Evolutionary conservation across 345 rosid species (phyloP).

Genomic region (Draba incana): DNA sequence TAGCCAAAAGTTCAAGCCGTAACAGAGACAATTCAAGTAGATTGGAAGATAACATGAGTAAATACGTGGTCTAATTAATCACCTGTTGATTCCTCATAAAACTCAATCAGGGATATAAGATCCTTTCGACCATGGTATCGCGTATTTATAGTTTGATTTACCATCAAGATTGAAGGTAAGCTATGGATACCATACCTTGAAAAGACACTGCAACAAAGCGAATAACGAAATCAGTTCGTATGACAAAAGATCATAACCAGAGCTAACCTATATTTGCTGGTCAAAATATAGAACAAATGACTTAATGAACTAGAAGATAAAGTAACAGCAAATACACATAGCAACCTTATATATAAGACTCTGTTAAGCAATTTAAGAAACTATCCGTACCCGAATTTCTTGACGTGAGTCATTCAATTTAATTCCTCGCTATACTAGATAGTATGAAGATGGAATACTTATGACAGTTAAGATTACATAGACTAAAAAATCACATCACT

Average conservation of each 20-base stretch:
- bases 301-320: too few species aligned
- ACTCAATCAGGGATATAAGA: slow-evolving; percentile 61
- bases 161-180: slow-evolving; percentile 71
- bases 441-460: too few species aligned
- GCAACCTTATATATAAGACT: too few species aligned
- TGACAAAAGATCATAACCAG: too few species aligned
- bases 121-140: slow-evolving; percentile 66
- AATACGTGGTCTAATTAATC: slow-evolving; percentile 9
- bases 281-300: too few species aligned
- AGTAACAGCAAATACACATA: slow-evolving; percentile 1
- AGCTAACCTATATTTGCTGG: slow-evolving; percentile 2
- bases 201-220: slow-evolving; percentile 58
- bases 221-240: background rate
- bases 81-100: slow-evolving; percentile 79
- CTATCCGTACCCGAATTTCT: too few species aligned
- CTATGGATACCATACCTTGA: slow-evolving; percentile 87
- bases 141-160: slow-evolving; percentile 62
- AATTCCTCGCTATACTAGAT: background rate
- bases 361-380: too few species aligned
- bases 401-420: too few species aligned
- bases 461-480: too few species aligned
- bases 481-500: too few species aligned
- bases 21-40: background rate
- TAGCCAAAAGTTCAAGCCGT: background rate
- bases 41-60: slow-evolving; percentile 13